phyloP scores from a whole-genome alignment of 306 rosid genomes.

The Heteromeles arbutifolia region DNA sequence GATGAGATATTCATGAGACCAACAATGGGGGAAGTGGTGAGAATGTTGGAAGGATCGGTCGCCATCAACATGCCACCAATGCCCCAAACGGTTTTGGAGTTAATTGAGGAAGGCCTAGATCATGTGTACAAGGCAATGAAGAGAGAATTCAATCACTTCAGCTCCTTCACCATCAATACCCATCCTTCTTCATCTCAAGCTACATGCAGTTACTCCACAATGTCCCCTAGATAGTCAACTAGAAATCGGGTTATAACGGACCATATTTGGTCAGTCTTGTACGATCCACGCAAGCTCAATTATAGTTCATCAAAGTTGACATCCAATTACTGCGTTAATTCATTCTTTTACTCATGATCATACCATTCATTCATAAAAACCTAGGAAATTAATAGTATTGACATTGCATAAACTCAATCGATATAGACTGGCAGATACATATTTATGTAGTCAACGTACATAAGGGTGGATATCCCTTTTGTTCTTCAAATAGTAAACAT shows the following conservation, averaged over 20 bases:
- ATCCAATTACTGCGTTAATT: neutral
- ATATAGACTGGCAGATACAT: neutral
- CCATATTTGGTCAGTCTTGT: neutral
- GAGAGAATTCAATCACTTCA: conserved; percentile 61
- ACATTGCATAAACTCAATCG: too few species aligned
- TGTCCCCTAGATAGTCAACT: conserved; percentile 75
- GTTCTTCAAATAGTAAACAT: too few species aligned
- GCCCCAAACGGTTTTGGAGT: conserved; percentile 84
- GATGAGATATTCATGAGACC: conserved; percentile 81
- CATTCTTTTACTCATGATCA: neutral
- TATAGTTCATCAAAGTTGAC: neutral
- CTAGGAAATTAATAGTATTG: too few species aligned
- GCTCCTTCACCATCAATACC: conserved; percentile 72
- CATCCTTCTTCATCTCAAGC: conserved; percentile 82
- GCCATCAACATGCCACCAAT: conserved; percentile 71
- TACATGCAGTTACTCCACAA: conserved; percentile 74
- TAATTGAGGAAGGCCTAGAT: conserved; percentile 79
- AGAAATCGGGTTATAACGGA: neutral
- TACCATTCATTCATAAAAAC: neutral
- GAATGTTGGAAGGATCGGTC: conserved; percentile 69
- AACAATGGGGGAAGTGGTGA: conserved; percentile 89
- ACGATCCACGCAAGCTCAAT: neutral
- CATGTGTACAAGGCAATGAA: conserved; percentile 80
- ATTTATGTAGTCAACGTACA: too few species aligned
- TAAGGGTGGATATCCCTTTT: too few species aligned